Conservation (phyloP, 768 basidiomycete species). For the Phylloporus scabripes region DNA sequence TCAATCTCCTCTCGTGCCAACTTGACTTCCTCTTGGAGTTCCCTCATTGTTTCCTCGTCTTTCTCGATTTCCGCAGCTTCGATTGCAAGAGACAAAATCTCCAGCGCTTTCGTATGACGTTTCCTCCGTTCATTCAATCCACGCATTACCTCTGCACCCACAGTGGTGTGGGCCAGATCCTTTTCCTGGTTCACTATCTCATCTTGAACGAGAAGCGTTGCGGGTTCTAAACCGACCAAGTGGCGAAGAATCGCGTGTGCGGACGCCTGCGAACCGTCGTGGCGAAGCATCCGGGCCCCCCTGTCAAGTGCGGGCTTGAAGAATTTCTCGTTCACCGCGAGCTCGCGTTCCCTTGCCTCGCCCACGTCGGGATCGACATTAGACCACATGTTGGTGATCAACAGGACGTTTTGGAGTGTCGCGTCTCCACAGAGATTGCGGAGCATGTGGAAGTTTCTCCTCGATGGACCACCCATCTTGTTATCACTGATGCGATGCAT, state of each 20-base stretch:
- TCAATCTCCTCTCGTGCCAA: conserved; percentile 40
- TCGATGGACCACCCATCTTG: conserved; percentile 46
- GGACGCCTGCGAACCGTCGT: conserved; percentile 37
- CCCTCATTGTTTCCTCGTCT: conserved; percentile 40
- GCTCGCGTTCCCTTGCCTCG: conserved; percentile 40
- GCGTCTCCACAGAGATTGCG: conserved; percentile 46
- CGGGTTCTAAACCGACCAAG: conserved; percentile 36
- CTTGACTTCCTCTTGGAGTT: conserved; percentile 39
- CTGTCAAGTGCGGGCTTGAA: conserved; percentile 47
- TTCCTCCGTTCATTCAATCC: conserved; percentile 42
- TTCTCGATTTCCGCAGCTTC: conserved; percentile 38
- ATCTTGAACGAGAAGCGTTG: conserved; percentile 46
- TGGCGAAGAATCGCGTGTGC: conserved; percentile 41
- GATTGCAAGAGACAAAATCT: conserved; percentile 40
- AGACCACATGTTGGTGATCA: conserved; percentile 53
- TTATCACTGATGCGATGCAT: conserved; percentile 48
- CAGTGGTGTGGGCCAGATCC: conserved; percentile 45
- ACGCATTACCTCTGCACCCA: conserved; percentile 46
- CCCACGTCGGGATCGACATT: conserved; percentile 33
- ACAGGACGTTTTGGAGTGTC: conserved; percentile 42
- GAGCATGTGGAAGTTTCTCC: conserved; percentile 47
- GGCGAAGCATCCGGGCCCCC: conserved; percentile 41
- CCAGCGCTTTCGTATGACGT: conserved; percentile 42
- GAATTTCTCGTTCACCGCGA: conserved; percentile 37
- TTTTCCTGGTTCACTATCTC: conserved; percentile 49